phyloP scores from a whole-genome alignment of 257 asterid genomes.

The Parsonsia alboflavescens region DNA sequence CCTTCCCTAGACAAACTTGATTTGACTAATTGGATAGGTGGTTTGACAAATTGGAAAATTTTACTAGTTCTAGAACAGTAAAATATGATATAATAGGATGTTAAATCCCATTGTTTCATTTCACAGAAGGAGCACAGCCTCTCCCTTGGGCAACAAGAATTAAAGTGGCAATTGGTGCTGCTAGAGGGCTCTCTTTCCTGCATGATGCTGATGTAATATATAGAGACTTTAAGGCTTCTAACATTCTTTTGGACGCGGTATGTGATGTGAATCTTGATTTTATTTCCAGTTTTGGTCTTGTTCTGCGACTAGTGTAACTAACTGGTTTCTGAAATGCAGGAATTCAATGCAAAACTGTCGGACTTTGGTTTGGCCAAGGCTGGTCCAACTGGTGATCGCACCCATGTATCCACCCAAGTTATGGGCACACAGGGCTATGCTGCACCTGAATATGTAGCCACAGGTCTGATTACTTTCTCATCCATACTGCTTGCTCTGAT shows the following conservation, averaged over 20 bases:
- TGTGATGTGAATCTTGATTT: not conserved
- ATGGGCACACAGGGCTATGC: conserved; percentile 94
- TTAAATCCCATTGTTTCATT: conserved; percentile 14
- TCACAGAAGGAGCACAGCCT: conserved; percentile 80
- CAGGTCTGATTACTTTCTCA: conserved; percentile 40
- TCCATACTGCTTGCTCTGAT: not conserved
- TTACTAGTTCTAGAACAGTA: not conserved
- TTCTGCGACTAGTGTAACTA: not conserved
- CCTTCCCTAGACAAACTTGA: not conserved
- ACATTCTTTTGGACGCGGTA: conserved; percentile 87
- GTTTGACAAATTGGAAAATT: not conserved
- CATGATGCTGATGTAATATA: conserved; percentile 87
- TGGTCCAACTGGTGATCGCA: conserved; percentile 89
- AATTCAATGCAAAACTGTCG: conserved; percentile 78
- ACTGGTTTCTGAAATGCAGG: conserved; percentile 39
- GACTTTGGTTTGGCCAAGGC: conserved; percentile 94
- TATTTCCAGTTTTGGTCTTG: not conserved
- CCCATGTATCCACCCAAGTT: conserved; percentile 90
- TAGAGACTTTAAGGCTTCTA: conserved; percentile 88
- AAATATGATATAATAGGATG: conserved; percentile 5
- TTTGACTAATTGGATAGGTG: not conserved
- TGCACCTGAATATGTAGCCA: conserved; percentile 94
- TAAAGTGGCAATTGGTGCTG: conserved; percentile 90
- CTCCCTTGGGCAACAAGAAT: conserved; percentile 86
- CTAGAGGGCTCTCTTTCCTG: conserved; percentile 82